Evolutionary conservation across 108 stramenopile species (phyloP).

Genomic region (Skeletonema costatum): DNA sequence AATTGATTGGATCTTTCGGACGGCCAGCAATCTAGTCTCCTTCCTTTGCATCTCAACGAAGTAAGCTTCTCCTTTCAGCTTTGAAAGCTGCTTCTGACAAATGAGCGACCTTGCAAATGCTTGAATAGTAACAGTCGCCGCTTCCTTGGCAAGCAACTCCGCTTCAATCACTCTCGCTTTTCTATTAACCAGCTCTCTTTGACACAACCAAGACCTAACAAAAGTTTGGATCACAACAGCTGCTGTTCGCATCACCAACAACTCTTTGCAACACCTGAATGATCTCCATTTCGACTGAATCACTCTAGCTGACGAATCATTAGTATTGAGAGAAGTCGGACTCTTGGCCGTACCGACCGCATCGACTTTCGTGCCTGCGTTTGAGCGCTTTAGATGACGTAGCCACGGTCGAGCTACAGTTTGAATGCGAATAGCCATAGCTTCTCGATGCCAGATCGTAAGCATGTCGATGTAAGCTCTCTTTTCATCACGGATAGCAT

Average conservation of each 20-base stretch:
- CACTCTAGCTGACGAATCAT: slow-evolving; percentile 24
- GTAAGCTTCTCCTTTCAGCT: background rate
- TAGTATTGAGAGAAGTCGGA: background rate
- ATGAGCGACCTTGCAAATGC: background rate
- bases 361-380: too few species aligned
- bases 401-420: background rate
- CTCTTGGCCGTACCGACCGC: too few species aligned
- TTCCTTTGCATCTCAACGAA: background rate
- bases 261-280: background rate
- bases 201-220: background rate
- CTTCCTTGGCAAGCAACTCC: background rate
- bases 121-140: background rate
- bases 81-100: background rate
- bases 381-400: background rate
- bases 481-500: slow-evolving; percentile 1
- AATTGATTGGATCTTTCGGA: background rate
- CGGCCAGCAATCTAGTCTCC: background rate
- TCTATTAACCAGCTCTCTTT: background rate
- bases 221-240: background rate
- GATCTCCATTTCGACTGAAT: slow-evolving; percentile 46
- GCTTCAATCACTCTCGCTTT: background rate
- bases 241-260: background rate
- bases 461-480: background rate
- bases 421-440: background rate
- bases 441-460: background rate